Evolutionary conservation across 352 stramenopile genomes (phyloP), one percentile per base, ranked within the genome.

Genomic region (Phytophthora cryptogea): DNA sequence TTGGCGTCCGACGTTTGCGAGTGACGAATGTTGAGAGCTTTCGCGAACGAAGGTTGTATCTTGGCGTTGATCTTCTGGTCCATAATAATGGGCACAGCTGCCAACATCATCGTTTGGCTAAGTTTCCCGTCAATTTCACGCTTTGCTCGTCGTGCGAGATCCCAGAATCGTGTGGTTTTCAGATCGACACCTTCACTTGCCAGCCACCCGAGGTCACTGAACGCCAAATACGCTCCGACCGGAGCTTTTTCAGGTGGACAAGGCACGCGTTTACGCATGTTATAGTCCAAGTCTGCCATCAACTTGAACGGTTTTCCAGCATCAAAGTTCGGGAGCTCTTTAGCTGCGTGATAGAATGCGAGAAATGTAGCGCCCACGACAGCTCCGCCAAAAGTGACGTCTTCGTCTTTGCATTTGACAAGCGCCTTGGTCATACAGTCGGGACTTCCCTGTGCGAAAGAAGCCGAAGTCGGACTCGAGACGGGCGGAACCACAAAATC

Each of bases 201-300:
- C 4, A 78, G 54, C 39, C 48, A 48, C 2, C 59, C 44, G 1
- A 76, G 23, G 3, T 52, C 46, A 44, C 43, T 51, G 8, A 70
- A 64, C 2, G 55, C 59, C 5, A 72, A 56, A 54, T 70, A 83
- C 14, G 57, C 51, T 16, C 76, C 76, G 13, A 85, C 59, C 2
- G 53, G 42, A 4, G 68, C 58, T 37, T 63, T 40, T 14, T 65
- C 43, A 14, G 65, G 53, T 0, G 67, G 63, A 9, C 55, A 39
- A 1, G 69, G 57, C n/a, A 82, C 59, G 43, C 72, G 72, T 13
- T 59, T 48, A 30, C 75, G 72, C 75, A 85, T 82, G 45, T 82
- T 76, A 42, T 79, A 75, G 51, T 75, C 60, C 58, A 76, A 41
- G 30, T 72, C 47, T 11, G 65, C 45, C 26, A 30, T 36, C 3